phyloP scores from a whole-genome alignment of 176 grass and related monocot genomes.

The Oryza rufipogon region DNA sequence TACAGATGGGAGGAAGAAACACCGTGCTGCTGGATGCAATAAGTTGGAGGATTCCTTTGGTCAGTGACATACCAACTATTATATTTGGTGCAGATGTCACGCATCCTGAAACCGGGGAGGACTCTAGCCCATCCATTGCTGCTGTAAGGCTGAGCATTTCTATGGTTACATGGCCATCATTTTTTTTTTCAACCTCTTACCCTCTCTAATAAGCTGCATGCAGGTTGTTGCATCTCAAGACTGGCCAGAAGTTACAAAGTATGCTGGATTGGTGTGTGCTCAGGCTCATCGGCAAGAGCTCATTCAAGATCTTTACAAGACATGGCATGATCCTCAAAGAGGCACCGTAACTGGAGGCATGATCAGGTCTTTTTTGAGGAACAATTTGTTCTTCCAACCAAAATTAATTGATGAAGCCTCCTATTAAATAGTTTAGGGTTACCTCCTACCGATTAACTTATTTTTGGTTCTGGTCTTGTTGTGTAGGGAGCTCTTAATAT shows the following conservation, averaged over 20 bases:
- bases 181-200: background rate
- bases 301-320: constrained; percentile 95
- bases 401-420: constrained; percentile 4
- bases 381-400: background rate
- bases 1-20: constrained; percentile 98
- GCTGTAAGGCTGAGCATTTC: constrained; percentile 57
- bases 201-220: constrained; percentile 28
- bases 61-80: constrained; percentile 98
- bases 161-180: constrained; percentile 6
- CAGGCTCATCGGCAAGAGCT: constrained; percentile 79
- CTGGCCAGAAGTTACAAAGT: constrained; percentile 77
- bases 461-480: constrained; percentile 18
- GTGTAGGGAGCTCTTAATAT: constrained; percentile 93
- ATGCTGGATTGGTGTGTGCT: constrained; percentile 63
- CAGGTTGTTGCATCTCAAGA: constrained; percentile 83
- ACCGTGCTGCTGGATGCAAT: constrained; percentile 93
- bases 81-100: constrained; percentile 99
- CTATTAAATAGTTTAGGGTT: background rate
- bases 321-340: constrained; percentile 95
- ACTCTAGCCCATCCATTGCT: constrained; percentile 97
- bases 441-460: background rate
- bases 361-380: constrained; percentile 53
- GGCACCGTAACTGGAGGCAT: constrained; percentile 71
- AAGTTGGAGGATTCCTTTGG: constrained; percentile 98
- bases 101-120: constrained; percentile 99